phyloP scores from a whole-genome alignment of 768 basidiomycete species.

The Agaricus sinodeliciosus region DNA sequence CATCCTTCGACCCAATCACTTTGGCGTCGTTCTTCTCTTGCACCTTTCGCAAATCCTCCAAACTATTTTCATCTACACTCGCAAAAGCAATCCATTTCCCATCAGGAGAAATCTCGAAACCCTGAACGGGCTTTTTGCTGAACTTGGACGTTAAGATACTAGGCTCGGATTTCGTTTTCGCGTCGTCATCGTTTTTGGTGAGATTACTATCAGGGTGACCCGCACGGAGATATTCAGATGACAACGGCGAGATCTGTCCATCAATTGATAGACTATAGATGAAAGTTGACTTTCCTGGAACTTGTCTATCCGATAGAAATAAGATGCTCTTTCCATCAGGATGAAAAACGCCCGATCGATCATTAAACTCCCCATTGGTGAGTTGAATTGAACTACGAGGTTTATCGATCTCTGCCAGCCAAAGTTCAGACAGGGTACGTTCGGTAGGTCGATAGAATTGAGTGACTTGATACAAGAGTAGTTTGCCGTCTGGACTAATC shows the following conservation, averaged over 20 bases:
- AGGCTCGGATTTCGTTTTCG: slow-evolving; percentile 9
- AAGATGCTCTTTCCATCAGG: slow-evolving; percentile 22
- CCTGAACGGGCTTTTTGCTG: slow-evolving; percentile 15
- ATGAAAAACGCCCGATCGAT: slow-evolving; percentile 24
- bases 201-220: slow-evolving; percentile 2
- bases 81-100: slow-evolving; percentile 24
- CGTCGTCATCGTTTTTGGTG: not conserved
- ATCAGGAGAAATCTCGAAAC: slow-evolving; percentile 26
- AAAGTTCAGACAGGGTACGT: slow-evolving; percentile 20
- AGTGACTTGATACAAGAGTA: slow-evolving; percentile 26
- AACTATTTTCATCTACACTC: slow-evolving; percentile 14
- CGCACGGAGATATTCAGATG: slow-evolving; percentile 9
- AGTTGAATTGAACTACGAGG: slow-evolving; percentile 22
- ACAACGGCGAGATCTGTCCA: not conserved
- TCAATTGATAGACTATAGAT: slow-evolving; percentile 6
- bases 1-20: slow-evolving; percentile 20
- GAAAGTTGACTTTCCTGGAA: slow-evolving; percentile 18
- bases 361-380: slow-evolving; percentile 21
- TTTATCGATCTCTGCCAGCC: slow-evolving; percentile 23
- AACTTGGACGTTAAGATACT: slow-evolving; percentile 8
- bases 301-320: slow-evolving; percentile 25
- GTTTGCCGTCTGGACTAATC: slow-evolving; percentile 24
- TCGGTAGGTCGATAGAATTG: slow-evolving; percentile 22
- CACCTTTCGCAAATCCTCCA: slow-evolving; percentile 12
- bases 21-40: slow-evolving; percentile 20